phyloP scores from a whole-genome alignment of 768 basidiomycete species.

The Suillus brevipes region DNA sequence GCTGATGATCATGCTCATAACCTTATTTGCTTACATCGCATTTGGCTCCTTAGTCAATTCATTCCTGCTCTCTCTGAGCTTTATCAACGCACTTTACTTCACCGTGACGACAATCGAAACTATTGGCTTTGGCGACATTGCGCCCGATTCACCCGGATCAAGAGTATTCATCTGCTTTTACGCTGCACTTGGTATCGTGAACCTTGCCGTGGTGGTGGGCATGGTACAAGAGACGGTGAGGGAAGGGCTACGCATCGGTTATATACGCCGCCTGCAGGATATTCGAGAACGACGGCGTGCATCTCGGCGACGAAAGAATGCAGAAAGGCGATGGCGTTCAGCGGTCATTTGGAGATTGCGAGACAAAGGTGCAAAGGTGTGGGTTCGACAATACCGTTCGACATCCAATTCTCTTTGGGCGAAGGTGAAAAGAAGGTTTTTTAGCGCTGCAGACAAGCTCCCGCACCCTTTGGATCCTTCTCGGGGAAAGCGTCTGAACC shows the following conservation, averaged over 20 bases:
- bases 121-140: slow-evolving; percentile 76
- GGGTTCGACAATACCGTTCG: slow-evolving; percentile 38
- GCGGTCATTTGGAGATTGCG: slow-evolving; percentile 67
- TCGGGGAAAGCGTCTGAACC: slow-evolving; percentile 60
- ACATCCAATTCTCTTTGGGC: slow-evolving; percentile 11
- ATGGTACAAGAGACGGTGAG: slow-evolving; percentile 70
- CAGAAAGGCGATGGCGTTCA: slow-evolving; percentile 54
- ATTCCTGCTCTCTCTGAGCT: slow-evolving; percentile 51
- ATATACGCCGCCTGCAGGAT: slow-evolving; percentile 51
- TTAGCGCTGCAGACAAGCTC: slow-evolving; percentile 14
- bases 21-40: slow-evolving; percentile 71
- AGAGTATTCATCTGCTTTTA: slow-evolving; percentile 65
- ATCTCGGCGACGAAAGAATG: slow-evolving; percentile 42
- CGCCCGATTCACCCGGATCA: slow-evolving; percentile 48
- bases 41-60: slow-evolving; percentile 66
- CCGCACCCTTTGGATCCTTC: slow-evolving; percentile 8
- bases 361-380: slow-evolving; percentile 47
- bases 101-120: slow-evolving; percentile 73
- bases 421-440: slow-evolving; percentile 13
- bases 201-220: slow-evolving; percentile 61
- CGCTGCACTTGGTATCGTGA: slow-evolving; percentile 60
- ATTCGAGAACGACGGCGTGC: slow-evolving; percentile 48
- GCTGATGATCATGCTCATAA: slow-evolving; percentile 76
- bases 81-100: slow-evolving; percentile 79
- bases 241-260: slow-evolving; percentile 69